Percentiles rank a stretch among this genome's conserved stretches.
Evolutionary conservation across 306 rosid species (phyloP).

Genomic region (Sechiopsis laciniata): DNA sequence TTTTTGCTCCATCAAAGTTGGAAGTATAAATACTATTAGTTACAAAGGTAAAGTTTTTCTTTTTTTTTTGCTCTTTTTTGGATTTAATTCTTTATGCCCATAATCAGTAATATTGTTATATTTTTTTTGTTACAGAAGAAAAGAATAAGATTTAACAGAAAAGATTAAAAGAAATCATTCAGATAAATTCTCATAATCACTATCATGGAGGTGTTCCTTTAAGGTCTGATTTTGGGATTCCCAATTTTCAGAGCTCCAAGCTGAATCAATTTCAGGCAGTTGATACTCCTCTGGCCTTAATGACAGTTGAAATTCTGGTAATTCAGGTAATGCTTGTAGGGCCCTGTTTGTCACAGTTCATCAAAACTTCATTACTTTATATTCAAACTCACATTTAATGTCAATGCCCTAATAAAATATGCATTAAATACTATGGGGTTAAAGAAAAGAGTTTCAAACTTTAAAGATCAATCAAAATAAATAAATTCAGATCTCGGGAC

Average conservation of each 20-base stretch:
- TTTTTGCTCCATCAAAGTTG: too few relatives aligned
- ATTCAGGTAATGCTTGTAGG: conserved; percentile 69
- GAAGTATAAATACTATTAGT: too few relatives aligned
- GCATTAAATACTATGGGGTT: neutral
- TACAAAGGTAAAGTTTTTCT: neutral
- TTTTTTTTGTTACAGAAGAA: neutral
- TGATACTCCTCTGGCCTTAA: conserved; percentile 71
- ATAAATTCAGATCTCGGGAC: neutral
- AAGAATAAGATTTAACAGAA: neutral
- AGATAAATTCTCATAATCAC: conserved; percentile 45
- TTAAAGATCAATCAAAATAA: too few relatives aligned
- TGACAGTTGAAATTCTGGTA: conserved; percentile 88
- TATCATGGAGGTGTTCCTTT: conserved; percentile 66
- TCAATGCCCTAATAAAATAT: neutral
- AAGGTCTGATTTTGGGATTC: conserved; percentile 52
- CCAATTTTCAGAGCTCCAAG: conserved; percentile 66
- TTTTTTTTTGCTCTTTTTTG: neutral
- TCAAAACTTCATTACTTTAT: neutral
- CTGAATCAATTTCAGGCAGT: conserved; percentile 58
- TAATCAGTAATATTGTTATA: neutral
- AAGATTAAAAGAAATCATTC: conserved; percentile 26
- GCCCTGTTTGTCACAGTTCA: conserved; percentile 43
- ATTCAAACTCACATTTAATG: neutral
- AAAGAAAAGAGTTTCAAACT: too few relatives aligned
- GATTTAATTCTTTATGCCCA: neutral